Conservation (phyloP, 106 monocot species). For the Posidonia australis region DNA sequence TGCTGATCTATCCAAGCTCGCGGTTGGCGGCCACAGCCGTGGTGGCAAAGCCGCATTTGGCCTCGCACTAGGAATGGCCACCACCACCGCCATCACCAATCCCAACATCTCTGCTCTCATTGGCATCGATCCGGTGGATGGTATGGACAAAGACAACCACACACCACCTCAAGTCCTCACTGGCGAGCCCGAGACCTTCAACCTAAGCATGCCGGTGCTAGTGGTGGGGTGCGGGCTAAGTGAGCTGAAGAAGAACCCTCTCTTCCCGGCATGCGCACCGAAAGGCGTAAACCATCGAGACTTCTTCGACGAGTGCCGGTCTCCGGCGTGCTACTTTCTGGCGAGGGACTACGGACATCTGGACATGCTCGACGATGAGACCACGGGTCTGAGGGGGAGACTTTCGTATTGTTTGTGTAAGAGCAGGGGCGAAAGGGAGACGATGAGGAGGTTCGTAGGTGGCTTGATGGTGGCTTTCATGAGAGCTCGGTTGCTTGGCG, state of each 20-base stretch:
- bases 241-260: constrained; percentile 26
- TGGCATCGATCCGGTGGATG: constrained; percentile 77
- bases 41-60: constrained; percentile 84
- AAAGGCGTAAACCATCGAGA: constrained; percentile 64
- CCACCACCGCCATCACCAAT: constrained; percentile 8
- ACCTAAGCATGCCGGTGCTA: constrained; percentile 32
- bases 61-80: constrained; percentile 27
- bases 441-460: constrained; percentile 74
- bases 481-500: constrained; percentile 38
- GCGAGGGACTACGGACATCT: constrained; percentile 71
- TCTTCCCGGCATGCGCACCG: constrained; percentile 75
- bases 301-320: constrained; percentile 58
- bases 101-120: constrained; percentile 48
- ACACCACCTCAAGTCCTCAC: constrained; percentile 67
- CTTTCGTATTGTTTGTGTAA: constrained; percentile 51
- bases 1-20: constrained; percentile 31
- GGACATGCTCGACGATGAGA: constrained; percentile 84
- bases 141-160: constrained; percentile 55
- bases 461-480: constrained; percentile 70
- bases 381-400: constrained; percentile 50
- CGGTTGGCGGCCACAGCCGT: constrained; percentile 61
- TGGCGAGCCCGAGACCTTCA: constrained; percentile 36
- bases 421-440: constrained; percentile 35
- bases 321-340: constrained; percentile 51
- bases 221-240: constrained; percentile 68